These are phyloP conservation scores for Candida koratica DNA, from an alignment of 805 yeast genomes.

Conservation along the genomic window DNA sequence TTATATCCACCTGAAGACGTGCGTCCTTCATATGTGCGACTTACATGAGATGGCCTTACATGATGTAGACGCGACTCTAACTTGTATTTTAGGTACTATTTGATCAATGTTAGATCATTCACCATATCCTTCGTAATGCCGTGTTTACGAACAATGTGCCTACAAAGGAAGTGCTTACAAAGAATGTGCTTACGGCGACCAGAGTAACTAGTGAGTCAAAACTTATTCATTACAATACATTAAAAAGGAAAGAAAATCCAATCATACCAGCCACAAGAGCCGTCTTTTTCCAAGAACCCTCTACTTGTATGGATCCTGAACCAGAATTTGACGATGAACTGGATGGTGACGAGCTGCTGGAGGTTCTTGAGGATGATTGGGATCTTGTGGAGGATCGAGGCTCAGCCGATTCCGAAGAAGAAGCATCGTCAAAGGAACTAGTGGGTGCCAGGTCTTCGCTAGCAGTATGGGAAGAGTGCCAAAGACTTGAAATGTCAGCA, in stretches of 20 bases:
- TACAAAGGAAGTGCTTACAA: no score
- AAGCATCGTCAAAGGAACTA: slow-evolving; percentile 10
- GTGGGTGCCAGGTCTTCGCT: slow-evolving; percentile 11
- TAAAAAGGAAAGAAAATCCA: slow-evolving; percentile 33
- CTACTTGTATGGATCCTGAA: slow-evolving; percentile 16
- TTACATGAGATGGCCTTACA: no score
- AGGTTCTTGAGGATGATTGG: slow-evolving; percentile 5
- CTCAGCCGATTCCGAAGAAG: slow-evolving; percentile 14
- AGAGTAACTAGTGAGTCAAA: no score
- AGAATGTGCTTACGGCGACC: no score
- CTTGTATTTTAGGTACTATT: no score
- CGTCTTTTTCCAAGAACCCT: slow-evolving; percentile 34
- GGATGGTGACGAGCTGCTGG: slow-evolving; percentile 7
- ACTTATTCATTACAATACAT: slow-evolving; percentile 20
- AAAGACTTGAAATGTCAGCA: slow-evolving; percentile 10
- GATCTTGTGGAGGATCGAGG: slow-evolving; percentile 12
- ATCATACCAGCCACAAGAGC: slow-evolving; percentile 34
- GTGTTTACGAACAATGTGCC: no score
- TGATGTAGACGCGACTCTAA: no score
- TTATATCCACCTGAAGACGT: slow-evolving; percentile 67
- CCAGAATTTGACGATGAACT: slow-evolving; percentile 12
- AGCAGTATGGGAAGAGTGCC: background rate
- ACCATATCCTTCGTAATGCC: no score
- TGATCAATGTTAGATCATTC: no score
- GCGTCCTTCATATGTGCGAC: slow-evolving; percentile 56